Evolutionary conservation across 2,329 filamentous ascomycete species (phyloP).

Genomic region (Paraconiothyrium sp.): DNA sequence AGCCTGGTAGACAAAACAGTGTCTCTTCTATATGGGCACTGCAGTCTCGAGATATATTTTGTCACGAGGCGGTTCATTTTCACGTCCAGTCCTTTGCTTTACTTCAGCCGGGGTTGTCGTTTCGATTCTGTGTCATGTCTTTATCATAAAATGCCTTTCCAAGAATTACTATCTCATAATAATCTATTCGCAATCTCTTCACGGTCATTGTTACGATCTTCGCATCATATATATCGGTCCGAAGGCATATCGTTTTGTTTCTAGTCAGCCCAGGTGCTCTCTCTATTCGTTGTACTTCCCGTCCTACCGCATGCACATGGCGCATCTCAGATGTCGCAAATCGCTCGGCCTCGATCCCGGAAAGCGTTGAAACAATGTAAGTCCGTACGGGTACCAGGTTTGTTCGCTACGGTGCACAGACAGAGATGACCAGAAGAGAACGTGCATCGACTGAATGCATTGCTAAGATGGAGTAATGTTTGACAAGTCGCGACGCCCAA

Average conservation of each 20-base stretch:
- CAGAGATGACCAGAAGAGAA: too few relatives aligned
- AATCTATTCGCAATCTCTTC: not conserved
- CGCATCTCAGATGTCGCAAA: too few relatives aligned
- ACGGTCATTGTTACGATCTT: not conserved
- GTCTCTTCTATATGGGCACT: not conserved
- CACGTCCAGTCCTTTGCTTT: not conserved
- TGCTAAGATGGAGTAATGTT: too few relatives aligned
- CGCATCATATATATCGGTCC: not conserved
- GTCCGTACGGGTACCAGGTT: too few relatives aligned
- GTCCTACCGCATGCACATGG: too few relatives aligned
- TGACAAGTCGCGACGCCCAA: too few relatives aligned
- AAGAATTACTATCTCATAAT: not conserved
- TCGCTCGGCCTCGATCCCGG: too few relatives aligned
- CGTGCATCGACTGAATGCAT: too few relatives aligned
- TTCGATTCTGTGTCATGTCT: not conserved
- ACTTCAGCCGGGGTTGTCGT: not conserved
- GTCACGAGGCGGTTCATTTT: not conserved
- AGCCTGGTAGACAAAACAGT: not conserved
- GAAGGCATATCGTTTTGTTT: not conserved
- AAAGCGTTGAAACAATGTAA: too few relatives aligned
- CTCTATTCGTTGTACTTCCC: too few relatives aligned
- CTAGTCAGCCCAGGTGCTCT: not conserved
- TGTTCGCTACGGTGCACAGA: too few relatives aligned
- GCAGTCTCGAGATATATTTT: not conserved
- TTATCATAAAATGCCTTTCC: not conserved